These are phyloP conservation scores for Solanum chilense DNA, from an alignment of 257 asterid genomes.

Conservation along the genomic window DNA sequence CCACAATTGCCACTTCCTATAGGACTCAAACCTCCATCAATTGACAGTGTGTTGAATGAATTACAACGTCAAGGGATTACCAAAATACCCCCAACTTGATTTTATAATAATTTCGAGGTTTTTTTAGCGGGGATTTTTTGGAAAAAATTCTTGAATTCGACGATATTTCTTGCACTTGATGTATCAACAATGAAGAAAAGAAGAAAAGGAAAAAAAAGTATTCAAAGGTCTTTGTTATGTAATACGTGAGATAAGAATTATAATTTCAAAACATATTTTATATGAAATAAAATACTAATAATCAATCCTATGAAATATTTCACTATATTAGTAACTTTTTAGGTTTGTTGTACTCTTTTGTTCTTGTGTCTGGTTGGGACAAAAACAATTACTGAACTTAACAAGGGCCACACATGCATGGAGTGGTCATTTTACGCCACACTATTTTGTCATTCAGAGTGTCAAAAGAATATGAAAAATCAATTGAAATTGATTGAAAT, in stretches of 20 bases:
- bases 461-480: too few species aligned
- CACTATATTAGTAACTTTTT: not conserved
- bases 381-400: not conserved
- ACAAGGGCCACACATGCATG: not conserved
- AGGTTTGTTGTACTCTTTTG: not conserved
- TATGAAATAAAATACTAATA: not conserved
- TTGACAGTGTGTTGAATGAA: slow-evolving; percentile 69
- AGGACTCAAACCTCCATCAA: slow-evolving; percentile 77
- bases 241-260: not conserved
- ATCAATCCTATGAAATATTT: not conserved
- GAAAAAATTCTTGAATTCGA: slow-evolving; percentile 30
- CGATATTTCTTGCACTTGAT: slow-evolving; percentile 33
- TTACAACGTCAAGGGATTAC: slow-evolving; percentile 72
- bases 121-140: not conserved
- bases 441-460: not conserved
- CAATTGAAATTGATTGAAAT: too few species aligned
- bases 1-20: slow-evolving; percentile 94
- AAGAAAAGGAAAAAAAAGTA: not conserved
- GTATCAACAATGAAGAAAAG: not conserved
- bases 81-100: slow-evolving; percentile 48
- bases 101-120: not conserved
- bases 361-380: not conserved
- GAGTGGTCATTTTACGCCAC: not conserved
- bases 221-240: not conserved
- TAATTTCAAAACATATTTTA: not conserved